Percentiles rank a stretch among this genome's conserved stretches.
Conservation (phyloP, 345 rosid genomes). For the Sisymbrium irio region DNA sequence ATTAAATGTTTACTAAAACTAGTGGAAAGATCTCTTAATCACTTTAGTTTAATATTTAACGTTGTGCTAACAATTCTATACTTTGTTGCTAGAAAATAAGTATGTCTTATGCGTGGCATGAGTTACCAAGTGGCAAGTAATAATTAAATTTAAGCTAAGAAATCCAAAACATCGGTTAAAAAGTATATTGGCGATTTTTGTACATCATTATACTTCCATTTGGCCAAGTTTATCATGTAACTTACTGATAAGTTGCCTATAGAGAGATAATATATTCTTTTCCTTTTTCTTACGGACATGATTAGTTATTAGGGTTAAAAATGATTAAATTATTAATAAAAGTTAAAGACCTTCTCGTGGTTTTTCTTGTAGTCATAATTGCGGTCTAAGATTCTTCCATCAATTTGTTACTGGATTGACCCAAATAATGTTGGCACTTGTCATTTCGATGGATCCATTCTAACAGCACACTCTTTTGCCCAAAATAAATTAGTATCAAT, state of each 20-base stretch:
- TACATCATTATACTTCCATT: neutral
- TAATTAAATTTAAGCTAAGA: neutral
- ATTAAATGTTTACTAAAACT: neutral
- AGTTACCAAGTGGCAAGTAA: neutral
- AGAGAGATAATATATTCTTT: neutral
- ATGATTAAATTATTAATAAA: constrained; percentile 1
- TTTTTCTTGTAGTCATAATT: constrained; percentile 42
- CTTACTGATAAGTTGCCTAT: neutral
- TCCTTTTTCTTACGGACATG: neutral
- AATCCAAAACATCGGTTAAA: neutral
- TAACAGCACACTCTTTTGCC: constrained; percentile 24
- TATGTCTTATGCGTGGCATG: neutral
- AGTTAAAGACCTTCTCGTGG: constrained; percentile 16
- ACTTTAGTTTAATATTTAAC: neutral
- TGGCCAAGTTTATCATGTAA: neutral
- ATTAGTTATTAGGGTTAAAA: neutral
- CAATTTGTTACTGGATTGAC: constrained; percentile 27
- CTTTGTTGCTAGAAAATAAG: neutral
- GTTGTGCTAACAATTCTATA: neutral
- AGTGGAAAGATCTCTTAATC: neutral
- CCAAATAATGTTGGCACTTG: constrained; percentile 27
- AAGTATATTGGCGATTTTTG: neutral
- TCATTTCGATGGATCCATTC: constrained; percentile 34
- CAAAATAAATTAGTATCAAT: neutral
- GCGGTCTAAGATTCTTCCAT: constrained; percentile 51